Evolutionary conservation across 257 asterid genomes (phyloP).

Genomic region (Fraxinus pennsylvanica): DNA sequence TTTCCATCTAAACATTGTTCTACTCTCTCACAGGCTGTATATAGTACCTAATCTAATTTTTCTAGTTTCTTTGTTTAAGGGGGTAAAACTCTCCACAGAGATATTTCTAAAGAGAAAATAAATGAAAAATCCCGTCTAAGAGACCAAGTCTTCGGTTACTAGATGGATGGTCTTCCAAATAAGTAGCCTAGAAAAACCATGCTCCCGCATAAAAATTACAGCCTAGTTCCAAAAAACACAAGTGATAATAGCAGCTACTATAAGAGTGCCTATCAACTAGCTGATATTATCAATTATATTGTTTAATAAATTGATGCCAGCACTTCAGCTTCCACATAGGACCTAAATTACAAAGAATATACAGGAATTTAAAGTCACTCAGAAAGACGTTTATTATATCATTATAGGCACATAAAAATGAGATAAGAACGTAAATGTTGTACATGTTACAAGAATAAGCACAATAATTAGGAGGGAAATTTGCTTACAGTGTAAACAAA

Average conservation of each 20-base stretch:
- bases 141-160: not conserved
- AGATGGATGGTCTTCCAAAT: not conserved
- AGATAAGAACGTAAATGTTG: not conserved
- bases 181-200: not conserved
- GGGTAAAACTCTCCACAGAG: not conserved
- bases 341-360: not conserved
- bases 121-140: not conserved
- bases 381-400: not conserved
- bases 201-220: not conserved
- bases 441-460: slow-evolving; percentile 2
- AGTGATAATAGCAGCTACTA: not conserved
- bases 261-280: not conserved
- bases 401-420: not conserved
- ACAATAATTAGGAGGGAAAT: slow-evolving; percentile 13
- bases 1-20: not conserved
- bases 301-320: not conserved
- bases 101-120: not conserved
- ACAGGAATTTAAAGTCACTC: not conserved
- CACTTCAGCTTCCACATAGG: not conserved
- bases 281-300: not conserved
- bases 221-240: not conserved
- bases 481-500: slow-evolving; percentile 90
- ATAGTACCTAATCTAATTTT: not conserved
- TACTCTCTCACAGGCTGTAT: not conserved
- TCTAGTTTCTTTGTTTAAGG: not conserved